Evolutionary conservation across 805 yeast genomes (phyloP).

Genomic region (Candida nemodendra): DNA sequence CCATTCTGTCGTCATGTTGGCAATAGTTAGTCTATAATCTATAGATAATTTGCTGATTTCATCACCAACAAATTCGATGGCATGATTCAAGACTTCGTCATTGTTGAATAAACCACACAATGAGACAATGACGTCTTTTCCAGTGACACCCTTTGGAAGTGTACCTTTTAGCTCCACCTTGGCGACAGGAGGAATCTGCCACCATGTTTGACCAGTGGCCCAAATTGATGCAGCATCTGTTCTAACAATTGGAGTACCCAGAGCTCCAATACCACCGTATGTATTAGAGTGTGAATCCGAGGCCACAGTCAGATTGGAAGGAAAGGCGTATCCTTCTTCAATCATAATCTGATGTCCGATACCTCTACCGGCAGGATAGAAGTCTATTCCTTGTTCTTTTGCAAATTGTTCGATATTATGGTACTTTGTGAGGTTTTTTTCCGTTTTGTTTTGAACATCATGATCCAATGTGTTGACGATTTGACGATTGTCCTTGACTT

Average conservation of each 20-base stretch:
- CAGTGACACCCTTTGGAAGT: slow-evolving; percentile 84
- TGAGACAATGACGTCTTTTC: slow-evolving; percentile 96
- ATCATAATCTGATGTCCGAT: slow-evolving; percentile 99
- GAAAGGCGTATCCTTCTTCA: slow-evolving; percentile 98
- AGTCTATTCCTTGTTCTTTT: slow-evolving; percentile 85
- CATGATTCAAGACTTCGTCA: slow-evolving; percentile 90
- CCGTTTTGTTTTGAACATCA: slow-evolving; percentile 92
- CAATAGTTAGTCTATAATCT: slow-evolving; percentile 87
- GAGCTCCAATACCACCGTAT: slow-evolving; percentile 93
- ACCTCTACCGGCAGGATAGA: slow-evolving; percentile 98
- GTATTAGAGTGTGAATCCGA: slow-evolving; percentile 98
- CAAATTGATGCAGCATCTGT: slow-evolving; percentile 99
- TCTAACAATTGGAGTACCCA: slow-evolving; percentile 97
- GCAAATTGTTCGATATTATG: slow-evolving; percentile 88
- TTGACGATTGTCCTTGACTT: slow-evolving; percentile 81
- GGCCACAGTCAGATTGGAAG: slow-evolving; percentile 89
- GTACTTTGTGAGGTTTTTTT: slow-evolving; percentile 85
- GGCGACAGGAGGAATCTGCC: slow-evolving; percentile 99
- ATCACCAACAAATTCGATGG: slow-evolving; percentile 89
- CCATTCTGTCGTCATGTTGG: slow-evolving; percentile 99
- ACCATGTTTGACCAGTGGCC: slow-evolving; percentile 99
- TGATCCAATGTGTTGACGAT: slow-evolving; percentile 96
- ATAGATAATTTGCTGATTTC: slow-evolving; percentile 67
- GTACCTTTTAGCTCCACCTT: slow-evolving; percentile 81
- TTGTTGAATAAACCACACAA: slow-evolving; percentile 91